Conservation (phyloP, 2,329 filamentous ascomycete species). For the Chrysoporthe puriensis region DNA sequence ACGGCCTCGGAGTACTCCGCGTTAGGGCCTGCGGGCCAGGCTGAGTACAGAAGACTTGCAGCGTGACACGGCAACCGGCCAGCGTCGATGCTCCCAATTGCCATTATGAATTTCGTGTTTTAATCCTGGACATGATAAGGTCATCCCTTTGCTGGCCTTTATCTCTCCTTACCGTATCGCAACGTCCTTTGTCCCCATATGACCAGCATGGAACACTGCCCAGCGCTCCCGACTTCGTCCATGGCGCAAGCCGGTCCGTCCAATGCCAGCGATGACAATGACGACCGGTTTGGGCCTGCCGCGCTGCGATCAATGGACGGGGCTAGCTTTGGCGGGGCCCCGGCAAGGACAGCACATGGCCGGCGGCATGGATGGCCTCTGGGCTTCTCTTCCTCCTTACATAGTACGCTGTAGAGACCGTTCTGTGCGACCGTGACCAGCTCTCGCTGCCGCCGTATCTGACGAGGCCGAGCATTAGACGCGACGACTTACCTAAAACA, state of each 20-base stretch:
- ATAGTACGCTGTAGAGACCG: too few relatives aligned
- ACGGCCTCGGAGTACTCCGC: constrained; percentile 21
- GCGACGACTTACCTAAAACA: constrained; percentile 12
- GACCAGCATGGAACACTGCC: constrained; percentile 26
- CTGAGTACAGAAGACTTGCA: constrained; percentile 21
- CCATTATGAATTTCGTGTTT: constrained; percentile 43
- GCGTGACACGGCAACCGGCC: constrained; percentile 3
- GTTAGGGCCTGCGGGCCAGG: constrained; percentile 20
- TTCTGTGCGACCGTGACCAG: constrained; percentile 15
- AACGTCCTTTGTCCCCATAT: constrained; percentile 9
- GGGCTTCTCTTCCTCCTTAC: background rate
- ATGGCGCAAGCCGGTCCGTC: constrained; percentile 16
- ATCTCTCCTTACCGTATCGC: constrained; percentile 18
- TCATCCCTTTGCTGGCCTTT: constrained; percentile 32
- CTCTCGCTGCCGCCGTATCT: constrained; percentile 1
- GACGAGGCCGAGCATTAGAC: constrained; percentile 5
- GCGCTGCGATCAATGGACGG: background rate
- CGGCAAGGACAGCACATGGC: constrained; percentile 16
- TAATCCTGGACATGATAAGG: constrained; percentile 41
- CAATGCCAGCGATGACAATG: constrained; percentile 22
- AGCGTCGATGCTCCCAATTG: constrained; percentile 32
- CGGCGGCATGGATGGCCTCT: constrained; percentile 18
- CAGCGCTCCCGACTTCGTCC: constrained; percentile 18
- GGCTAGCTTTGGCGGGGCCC: constrained; percentile 25
- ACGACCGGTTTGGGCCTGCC: constrained; percentile 7